These are phyloP conservation scores for Metschnikowia reukaufii DNA, from an alignment of 805 yeast genomes.

Conservation along the genomic window DNA sequence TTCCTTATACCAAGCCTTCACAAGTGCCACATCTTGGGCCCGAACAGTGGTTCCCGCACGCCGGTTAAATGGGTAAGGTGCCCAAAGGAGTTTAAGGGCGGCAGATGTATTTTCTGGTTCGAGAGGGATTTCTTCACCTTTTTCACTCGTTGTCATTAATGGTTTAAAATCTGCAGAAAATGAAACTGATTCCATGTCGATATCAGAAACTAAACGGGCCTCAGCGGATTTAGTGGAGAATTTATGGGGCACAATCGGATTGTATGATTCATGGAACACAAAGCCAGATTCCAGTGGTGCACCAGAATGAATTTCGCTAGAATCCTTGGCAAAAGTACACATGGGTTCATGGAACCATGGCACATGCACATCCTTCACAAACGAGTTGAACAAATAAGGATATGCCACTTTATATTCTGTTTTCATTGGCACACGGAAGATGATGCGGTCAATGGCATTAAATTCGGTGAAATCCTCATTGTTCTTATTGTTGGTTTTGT, in stretches of 20 bases:
- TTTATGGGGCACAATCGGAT: slow-evolving; percentile 48
- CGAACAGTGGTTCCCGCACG: slow-evolving; percentile 71
- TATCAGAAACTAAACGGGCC: slow-evolving; percentile 19
- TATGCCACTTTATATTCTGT: slow-evolving; percentile 86
- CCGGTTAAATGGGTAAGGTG: slow-evolving; percentile 82
- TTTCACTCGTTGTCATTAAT: slow-evolving; percentile 35
- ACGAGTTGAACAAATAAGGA: slow-evolving; percentile 80
- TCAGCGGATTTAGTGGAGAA: slow-evolving; percentile 26
- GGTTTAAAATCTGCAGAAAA: slow-evolving; percentile 51
- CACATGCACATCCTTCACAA: slow-evolving; percentile 62
- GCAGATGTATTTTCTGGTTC: slow-evolving; percentile 44
- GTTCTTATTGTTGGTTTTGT: slow-evolving; percentile 54
- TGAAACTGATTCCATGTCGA: slow-evolving; percentile 21
- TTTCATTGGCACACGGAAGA: slow-evolving; percentile 71
- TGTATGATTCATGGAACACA: slow-evolving; percentile 50
- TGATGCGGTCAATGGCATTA: slow-evolving; percentile 82
- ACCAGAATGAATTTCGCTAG: too few relatives aligned
- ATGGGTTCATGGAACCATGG: slow-evolving; percentile 67
- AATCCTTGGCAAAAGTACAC: slow-evolving; percentile 47
- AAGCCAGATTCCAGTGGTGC: slow-evolving; percentile 59
- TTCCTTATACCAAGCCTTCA: slow-evolving; percentile 79
- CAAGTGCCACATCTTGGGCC: slow-evolving; percentile 86
- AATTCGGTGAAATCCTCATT: slow-evolving; percentile 84
- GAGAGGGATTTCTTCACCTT: slow-evolving; percentile 15
- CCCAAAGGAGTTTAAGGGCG: slow-evolving; percentile 71